Base-by-base conservation (phyloP, 352 stramenopile species). In the Phytophthora tubulina region DNA sequence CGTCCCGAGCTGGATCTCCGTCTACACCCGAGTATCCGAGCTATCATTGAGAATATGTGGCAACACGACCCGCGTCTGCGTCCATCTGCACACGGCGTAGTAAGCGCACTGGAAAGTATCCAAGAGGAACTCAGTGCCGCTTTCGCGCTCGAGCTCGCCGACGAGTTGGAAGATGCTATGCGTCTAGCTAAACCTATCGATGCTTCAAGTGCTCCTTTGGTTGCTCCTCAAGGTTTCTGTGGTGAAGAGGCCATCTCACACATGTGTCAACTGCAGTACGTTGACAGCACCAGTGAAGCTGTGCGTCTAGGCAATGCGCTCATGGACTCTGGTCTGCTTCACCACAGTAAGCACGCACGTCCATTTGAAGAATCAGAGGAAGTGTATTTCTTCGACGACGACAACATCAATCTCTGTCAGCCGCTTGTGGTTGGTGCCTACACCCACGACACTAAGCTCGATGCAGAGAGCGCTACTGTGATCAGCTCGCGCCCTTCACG, bases 291-390 rank as follows among this genome's bases (percentile, higher is more conserved):
- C 5, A 81, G 75, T 39, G 81, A 91, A 72, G 81, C 75, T 36
- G 55, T 87, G 3, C 81, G 80, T n/a, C 42, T 91, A n/a, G 84
- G 84, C 31, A 90, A 91, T 49, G 80, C 80, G 11, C 72, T 91
- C 35, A 89, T 91, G 83, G 81, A 91, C 61, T 80, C 81, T 6
- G 81, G 81, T 10, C 55, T 87, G 35, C 65, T 89, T 36, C 83
- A 89, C 52, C 83, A 91, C 65, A 54, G 72, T 21, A 88, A 88
- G 52, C 83, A 91, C 35, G 52, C 72, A 14, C 63, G 62, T 4
- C 73, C 77, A n/a, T 87, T 89, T 58, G 77, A 87, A 36, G 50
- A 58, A 45, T 72, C 81, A 0, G 63, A 74, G 6, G 56, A 77
- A 48, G 67, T 85, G 21, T 86, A 85, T 45, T 86, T 72, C 55